A percentile compares a stretch with the other conserved stretches of the same genome.
phyloP scores from a whole-genome alignment of 805 yeast genomes.

The Yamadazyma olivae region DNA sequence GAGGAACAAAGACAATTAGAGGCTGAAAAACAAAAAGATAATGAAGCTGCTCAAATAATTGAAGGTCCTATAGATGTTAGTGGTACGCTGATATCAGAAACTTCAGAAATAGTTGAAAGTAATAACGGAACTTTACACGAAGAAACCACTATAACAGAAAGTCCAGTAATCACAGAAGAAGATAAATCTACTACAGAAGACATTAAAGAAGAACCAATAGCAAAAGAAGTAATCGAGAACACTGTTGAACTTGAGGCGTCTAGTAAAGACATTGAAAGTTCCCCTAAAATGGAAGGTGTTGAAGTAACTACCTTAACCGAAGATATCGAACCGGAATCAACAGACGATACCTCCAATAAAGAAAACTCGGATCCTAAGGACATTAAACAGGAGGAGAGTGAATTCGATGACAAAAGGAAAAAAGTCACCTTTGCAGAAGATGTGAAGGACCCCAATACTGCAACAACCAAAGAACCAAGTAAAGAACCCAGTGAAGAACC shows the following conservation, averaged over 20 bases:
- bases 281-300: background rate
- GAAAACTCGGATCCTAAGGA: background rate
- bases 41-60: background rate
- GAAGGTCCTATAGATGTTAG: background rate
- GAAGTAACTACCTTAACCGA: too few species aligned
- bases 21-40: background rate
- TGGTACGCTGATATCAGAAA: background rate
- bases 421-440: constrained; percentile 13
- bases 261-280: background rate
- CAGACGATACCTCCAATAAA: background rate
- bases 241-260: background rate
- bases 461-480: background rate
- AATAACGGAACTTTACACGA: too few species aligned
- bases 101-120: background rate
- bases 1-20: constrained; percentile 12
- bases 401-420: constrained; percentile 5
- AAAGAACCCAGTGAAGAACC: constrained; percentile 2
- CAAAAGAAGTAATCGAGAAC: background rate
- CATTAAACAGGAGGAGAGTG: background rate
- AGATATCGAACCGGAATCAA: background rate
- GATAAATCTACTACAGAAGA: background rate
- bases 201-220: background rate
- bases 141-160: background rate
- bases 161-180: background rate
- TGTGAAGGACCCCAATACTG: constrained; percentile 4